These are phyloP conservation scores for Ogataea trehaloabstinens DNA, from an alignment of 805 yeast species.

Conservation along the genomic window DNA sequence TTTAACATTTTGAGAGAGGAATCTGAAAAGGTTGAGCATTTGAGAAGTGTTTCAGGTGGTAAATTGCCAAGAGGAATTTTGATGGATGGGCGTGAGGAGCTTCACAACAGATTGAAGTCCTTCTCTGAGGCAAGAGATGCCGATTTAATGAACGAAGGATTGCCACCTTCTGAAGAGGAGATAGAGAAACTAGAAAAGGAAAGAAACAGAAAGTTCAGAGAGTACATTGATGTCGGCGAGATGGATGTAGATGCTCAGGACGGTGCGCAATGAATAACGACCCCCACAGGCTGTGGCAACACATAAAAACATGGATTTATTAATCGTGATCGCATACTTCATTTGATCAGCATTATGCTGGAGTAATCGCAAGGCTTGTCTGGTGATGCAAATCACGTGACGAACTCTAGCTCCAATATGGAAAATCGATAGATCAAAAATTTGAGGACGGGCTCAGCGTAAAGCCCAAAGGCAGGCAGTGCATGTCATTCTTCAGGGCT, in stretches of 20 bases:
- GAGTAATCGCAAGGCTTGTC: too few species aligned
- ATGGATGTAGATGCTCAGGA: conserved; percentile 13
- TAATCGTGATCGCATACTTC: too few species aligned
- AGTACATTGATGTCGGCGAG: conserved; percentile 31
- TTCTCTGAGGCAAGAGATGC: conserved; percentile 83
- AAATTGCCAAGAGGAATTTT: conserved; percentile 82
- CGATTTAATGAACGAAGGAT: conserved; percentile 79
- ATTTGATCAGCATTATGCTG: too few species aligned
- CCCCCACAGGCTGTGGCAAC: too few species aligned
- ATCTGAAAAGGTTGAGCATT: conserved; percentile 77
- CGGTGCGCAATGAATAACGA: too few species aligned
- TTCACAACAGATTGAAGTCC: conserved; percentile 61
- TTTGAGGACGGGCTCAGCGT: too few species aligned
- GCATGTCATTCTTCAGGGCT: too few species aligned
- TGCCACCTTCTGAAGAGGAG: conserved; percentile 79
- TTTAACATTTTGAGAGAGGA: conserved; percentile 85
- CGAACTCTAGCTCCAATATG: too few species aligned
- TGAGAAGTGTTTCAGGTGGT: conserved; percentile 74
- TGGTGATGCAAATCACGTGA: too few species aligned
- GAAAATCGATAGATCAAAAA: too few species aligned
- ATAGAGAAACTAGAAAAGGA: conserved; percentile 42
- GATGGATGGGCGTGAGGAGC: conserved; percentile 78
- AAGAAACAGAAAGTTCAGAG: conserved; percentile 41
- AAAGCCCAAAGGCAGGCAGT: too few species aligned
- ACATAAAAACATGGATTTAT: too few species aligned